Evolutionary conservation across 2,329 filamentous ascomycete genomes (phyloP).

Genomic region (Pseudofabraea citricarpa): DNA sequence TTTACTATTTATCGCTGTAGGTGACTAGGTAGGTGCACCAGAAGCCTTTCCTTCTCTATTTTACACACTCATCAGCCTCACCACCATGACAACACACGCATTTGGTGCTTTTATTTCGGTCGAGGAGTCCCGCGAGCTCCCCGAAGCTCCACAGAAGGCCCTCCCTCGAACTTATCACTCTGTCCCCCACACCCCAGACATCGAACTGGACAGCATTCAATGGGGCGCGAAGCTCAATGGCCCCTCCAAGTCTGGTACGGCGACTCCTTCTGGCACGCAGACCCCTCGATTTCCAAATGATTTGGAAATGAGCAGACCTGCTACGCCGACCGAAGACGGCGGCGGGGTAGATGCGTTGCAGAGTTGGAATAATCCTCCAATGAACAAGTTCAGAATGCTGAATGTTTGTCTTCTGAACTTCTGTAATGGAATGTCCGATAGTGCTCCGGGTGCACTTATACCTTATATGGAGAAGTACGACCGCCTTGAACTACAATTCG

Average conservation of each 20-base stretch:
- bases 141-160: constrained; percentile 22
- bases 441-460: constrained; percentile 71
- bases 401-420: constrained; percentile 62
- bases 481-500: no score
- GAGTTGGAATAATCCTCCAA: constrained; percentile 54
- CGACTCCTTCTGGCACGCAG: constrained; percentile 19
- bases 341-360: constrained; percentile 44
- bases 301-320: constrained; percentile 48
- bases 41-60: no score
- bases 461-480: constrained; percentile 68
- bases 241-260: constrained; percentile 10
- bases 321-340: constrained; percentile 34
- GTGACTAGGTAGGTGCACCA: no score
- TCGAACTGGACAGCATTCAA: constrained; percentile 23
- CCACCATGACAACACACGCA: constrained; percentile 19
- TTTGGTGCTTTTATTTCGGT: constrained; percentile 22
- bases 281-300: constrained; percentile 17
- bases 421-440: constrained; percentile 68
- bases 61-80: no score
- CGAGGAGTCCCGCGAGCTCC: constrained; percentile 14
- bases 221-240: constrained; percentile 17
- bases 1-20: no score
- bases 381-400: constrained; percentile 67
- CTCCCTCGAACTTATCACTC: constrained; percentile 24
- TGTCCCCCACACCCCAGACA: constrained; percentile 16